Evolutionary conservation across 352 stramenopile species (phyloP).

Genomic region (Pythium periplocum): DNA sequence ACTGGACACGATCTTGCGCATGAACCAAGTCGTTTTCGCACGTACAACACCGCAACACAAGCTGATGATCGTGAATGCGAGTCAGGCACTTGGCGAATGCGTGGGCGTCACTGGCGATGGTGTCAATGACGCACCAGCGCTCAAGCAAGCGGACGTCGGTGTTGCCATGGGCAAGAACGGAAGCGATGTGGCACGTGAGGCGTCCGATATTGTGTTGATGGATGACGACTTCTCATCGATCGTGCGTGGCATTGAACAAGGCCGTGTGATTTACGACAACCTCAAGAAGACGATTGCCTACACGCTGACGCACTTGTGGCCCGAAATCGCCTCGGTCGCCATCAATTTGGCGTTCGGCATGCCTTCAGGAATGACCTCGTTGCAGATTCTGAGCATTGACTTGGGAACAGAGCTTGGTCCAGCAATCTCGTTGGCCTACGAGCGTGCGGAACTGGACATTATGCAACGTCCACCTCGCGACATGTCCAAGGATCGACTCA

Average conservation of each 20-base stretch:
- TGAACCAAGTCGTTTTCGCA: neutral
- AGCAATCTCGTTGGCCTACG: too few relatives aligned
- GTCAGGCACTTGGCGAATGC: too few relatives aligned
- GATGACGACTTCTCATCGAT: slow-evolving; percentile 96
- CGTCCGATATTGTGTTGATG: slow-evolving; percentile 93
- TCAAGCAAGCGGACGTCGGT: slow-evolving; percentile 91
- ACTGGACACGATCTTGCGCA: neutral
- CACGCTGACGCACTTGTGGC: slow-evolving; percentile 60
- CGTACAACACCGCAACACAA: too few relatives aligned
- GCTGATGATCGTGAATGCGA: too few relatives aligned
- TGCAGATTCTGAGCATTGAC: too few relatives aligned
- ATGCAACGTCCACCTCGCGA: too few relatives aligned
- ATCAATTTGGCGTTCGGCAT: too few relatives aligned
- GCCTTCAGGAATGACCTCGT: too few relatives aligned
- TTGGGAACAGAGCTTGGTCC: too few relatives aligned
- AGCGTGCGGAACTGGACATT: too few relatives aligned
- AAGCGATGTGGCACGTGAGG: slow-evolving; percentile 91
- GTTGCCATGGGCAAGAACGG: slow-evolving; percentile 95
- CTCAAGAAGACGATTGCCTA: slow-evolving; percentile 92
- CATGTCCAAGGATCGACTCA: too few relatives aligned
- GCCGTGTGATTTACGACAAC: slow-evolving; percentile 74
- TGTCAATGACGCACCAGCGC: slow-evolving; percentile 52
- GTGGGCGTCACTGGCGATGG: slow-evolving; percentile 85
- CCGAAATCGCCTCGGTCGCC: too few relatives aligned
- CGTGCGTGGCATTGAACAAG: slow-evolving; percentile 64